Percentiles rank a stretch among this genome's conserved stretches.
Conservation (phyloP, 2,329 filamentous ascomycete genomes). For the Claviceps arundinis region DNA sequence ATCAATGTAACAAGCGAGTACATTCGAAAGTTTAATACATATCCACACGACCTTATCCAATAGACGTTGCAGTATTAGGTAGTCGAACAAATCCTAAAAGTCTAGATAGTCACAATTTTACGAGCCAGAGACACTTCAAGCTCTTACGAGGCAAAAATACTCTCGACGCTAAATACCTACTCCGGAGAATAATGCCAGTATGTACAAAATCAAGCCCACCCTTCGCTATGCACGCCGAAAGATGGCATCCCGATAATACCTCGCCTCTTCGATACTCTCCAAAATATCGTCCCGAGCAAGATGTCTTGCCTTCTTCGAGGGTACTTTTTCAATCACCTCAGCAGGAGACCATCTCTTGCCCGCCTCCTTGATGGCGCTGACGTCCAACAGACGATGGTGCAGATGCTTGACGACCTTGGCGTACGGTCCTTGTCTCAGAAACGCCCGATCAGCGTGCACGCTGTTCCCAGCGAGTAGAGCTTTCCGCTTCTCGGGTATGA, state of each 20-base stretch:
- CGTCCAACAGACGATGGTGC: conserved; percentile 83
- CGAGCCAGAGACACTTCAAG: too few relatives aligned
- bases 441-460: conserved; percentile 78
- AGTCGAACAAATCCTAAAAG: too few relatives aligned
- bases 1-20: too few relatives aligned
- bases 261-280: conserved; percentile 88
- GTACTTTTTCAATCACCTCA: conserved; percentile 39
- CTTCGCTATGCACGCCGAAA: conserved; percentile 33
- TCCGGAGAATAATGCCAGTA: too few relatives aligned
- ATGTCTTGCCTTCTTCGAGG: conserved; percentile 64
- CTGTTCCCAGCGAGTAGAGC: conserved; percentile 83
- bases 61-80: too few relatives aligned
- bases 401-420: conserved; percentile 59
- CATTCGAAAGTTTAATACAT: too few relatives aligned
- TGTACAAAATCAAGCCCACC: too few relatives aligned
- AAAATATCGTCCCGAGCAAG: conserved; percentile 80
- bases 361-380: conserved; percentile 86
- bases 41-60: too few relatives aligned
- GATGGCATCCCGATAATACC: conserved; percentile 62
- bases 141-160: too few relatives aligned
- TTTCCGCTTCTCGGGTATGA: conserved; percentile 51
- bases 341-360: conserved; percentile 60
- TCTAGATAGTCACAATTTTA: too few relatives aligned
- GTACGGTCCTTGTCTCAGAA: conserved; percentile 65
- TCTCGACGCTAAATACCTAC: too few relatives aligned